Evolutionary conservation across 2,329 filamentous ascomycete species (phyloP).

Genomic region (Colletotrichum cuscutae): DNA sequence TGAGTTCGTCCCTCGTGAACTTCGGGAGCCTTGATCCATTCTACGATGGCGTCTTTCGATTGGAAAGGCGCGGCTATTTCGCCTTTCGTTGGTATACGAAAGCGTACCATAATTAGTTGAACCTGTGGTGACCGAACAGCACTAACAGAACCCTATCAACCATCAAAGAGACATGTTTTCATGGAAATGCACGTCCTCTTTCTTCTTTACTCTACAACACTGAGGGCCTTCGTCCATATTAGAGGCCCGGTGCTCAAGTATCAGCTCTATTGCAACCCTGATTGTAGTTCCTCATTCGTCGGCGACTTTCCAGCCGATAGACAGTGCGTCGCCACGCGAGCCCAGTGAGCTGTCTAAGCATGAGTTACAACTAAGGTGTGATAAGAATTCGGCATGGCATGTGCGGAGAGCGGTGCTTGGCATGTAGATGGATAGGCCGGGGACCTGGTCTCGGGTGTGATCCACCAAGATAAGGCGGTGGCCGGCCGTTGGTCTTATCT

Average conservation of each 20-base stretch:
- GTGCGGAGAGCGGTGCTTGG: conserved; percentile 24
- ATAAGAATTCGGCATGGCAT: conserved; percentile 18
- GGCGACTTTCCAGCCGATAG: conserved; percentile 36
- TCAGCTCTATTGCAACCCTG: neutral
- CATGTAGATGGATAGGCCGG: conserved; percentile 1
- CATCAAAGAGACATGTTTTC: too few species aligned
- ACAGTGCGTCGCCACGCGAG: conserved; percentile 14
- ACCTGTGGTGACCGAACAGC: neutral
- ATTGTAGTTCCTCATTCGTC: neutral
- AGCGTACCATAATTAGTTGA: conserved; percentile 5
- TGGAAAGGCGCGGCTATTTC: conserved; percentile 38
- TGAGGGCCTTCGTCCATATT: neutral
- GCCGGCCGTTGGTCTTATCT: conserved; percentile 26
- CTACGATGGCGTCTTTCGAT: conserved; percentile 38
- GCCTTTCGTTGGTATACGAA: conserved; percentile 24
- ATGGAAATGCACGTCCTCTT: too few species aligned
- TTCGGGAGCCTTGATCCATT: conserved; percentile 39
- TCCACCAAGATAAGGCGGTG: conserved; percentile 30
- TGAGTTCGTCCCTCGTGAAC: conserved; percentile 31
- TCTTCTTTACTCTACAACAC: too few species aligned
- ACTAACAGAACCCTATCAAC: neutral
- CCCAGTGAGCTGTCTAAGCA: neutral
- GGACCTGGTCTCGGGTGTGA: neutral
- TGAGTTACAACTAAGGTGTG: neutral
- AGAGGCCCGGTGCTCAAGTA: neutral